phyloP scores from a whole-genome alignment of 306 rosid genomes.

The Cucurbita argyrosperma region DNA sequence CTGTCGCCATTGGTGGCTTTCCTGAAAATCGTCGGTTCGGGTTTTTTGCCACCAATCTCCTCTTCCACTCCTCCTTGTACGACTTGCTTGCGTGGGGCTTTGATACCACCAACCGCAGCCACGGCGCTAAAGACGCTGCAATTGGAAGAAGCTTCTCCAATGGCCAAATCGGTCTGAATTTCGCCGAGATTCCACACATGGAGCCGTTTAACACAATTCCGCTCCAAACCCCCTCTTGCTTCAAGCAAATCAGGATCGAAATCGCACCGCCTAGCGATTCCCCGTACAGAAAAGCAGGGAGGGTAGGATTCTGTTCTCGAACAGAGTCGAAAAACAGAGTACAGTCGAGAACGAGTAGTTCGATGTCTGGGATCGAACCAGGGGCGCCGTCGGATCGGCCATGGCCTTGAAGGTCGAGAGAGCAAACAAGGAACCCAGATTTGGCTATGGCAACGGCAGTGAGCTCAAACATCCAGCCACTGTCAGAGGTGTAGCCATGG shows the following conservation, averaged over 20 bases:
- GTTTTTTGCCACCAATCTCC: conserved; percentile 4
- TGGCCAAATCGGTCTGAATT: conserved; percentile 9
- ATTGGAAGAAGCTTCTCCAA: conserved; percentile 11
- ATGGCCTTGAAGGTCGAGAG: conserved; percentile 9
- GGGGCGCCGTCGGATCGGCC: conserved; percentile 9
- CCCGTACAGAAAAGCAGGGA: conserved; percentile 8
- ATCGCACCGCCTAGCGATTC: conserved; percentile 10
- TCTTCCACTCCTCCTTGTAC: conserved; percentile 13
- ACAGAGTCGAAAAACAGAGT: conserved; percentile 1
- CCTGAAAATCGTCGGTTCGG: conserved; percentile 5
- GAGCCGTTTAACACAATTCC: conserved; percentile 5
- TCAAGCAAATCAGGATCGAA: neutral
- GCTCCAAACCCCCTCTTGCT: conserved; percentile 1
- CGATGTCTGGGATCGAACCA: neutral
- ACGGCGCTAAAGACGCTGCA: conserved; percentile 1
- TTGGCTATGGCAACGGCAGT: conserved; percentile 6
- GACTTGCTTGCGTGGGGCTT: conserved; percentile 4
- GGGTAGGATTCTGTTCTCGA: neutral
- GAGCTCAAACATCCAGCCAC: conserved; percentile 9
- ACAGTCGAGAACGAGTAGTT: neutral
- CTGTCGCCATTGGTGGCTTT: conserved; percentile 8
- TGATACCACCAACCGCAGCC: neutral
- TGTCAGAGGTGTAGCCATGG: conserved; percentile 11
- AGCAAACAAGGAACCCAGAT: conserved; percentile 4
- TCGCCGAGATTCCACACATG: conserved; percentile 9